Conservation (phyloP, 2,329 filamentous ascomycete genomes). For the Metarhizium robertsii region DNA sequence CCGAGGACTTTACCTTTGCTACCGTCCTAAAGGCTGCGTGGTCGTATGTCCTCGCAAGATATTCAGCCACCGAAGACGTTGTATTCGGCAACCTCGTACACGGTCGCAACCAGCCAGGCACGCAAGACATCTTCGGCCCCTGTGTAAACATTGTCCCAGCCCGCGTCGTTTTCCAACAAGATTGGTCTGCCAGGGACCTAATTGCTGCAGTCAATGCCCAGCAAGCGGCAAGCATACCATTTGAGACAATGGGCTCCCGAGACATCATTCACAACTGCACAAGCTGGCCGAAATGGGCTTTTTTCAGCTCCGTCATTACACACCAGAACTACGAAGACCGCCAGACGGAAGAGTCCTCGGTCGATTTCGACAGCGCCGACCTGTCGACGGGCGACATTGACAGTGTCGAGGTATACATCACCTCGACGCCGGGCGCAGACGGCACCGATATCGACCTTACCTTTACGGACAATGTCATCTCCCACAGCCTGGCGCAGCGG, state of each 20-base stretch:
- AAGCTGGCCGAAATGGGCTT: constrained; percentile 1
- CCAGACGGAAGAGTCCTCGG: neutral
- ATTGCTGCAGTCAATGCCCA: neutral
- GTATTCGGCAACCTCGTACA: constrained; percentile 3
- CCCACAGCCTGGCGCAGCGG: neutral
- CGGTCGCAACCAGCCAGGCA: constrained; percentile 4
- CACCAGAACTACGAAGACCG: constrained; percentile 1
- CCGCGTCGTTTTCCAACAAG: neutral
- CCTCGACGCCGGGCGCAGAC: neutral
- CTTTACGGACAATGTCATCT: constrained; percentile 3
- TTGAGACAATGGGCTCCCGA: constrained; percentile 2
- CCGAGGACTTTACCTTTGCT: neutral
- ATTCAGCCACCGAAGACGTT: constrained; percentile 1
- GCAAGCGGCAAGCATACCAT: neutral
- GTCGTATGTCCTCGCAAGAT: constrained; percentile 1
- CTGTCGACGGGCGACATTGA: constrained; percentile 3
- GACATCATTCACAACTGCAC: constrained; percentile 1
- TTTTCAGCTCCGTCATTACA: constrained; percentile 1
- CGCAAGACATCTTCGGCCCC: neutral
- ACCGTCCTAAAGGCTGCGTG: neutral
- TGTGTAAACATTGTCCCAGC: constrained; percentile 2
- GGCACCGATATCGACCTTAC: neutral
- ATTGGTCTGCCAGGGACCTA: neutral
- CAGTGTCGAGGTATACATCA: constrained; percentile 3
- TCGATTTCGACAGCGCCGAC: constrained; percentile 2